Percentiles rank a stretch among this genome's conserved stretches.
Evolutionary conservation across 2,329 filamentous ascomycete species (phyloP).

Genomic region (Ambrosiella cleistominuta): DNA sequence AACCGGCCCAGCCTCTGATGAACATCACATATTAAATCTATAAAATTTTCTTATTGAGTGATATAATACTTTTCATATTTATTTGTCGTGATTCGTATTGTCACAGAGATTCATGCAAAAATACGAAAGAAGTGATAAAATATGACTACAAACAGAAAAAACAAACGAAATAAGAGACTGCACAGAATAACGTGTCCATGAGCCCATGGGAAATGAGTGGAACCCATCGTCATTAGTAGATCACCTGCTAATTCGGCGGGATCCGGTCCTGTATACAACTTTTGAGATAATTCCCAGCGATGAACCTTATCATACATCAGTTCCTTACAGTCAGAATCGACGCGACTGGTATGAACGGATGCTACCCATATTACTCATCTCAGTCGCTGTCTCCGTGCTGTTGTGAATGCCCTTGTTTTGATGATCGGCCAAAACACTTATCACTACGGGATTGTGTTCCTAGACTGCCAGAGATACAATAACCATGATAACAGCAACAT

Average conservation of each 20-base stretch:
- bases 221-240: neutral
- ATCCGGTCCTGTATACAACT: neutral
- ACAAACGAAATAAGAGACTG: neutral
- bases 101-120: no score
- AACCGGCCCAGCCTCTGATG: no score
- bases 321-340: slow-evolving; percentile 5
- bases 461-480: slow-evolving; percentile 27
- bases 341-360: slow-evolving; percentile 10
- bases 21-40: no score
- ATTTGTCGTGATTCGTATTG: no score
- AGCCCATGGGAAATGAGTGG: neutral
- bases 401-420: slow-evolving; percentile 19
- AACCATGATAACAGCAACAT: slow-evolving; percentile 26
- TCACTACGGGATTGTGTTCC: slow-evolving; percentile 24
- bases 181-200: neutral
- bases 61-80: no score
- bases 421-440: slow-evolving; percentile 19
- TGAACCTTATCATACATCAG: neutral
- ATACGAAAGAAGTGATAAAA: no score
- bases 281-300: neutral
- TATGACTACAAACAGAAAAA: neutral
- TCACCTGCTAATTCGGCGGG: neutral
- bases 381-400: slow-evolving; percentile 23
- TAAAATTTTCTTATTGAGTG: no score
- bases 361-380: slow-evolving; percentile 20